phyloP scores from a whole-genome alignment of 495 filamentous ascomycete species.

The Penicillium goetzii region DNA sequence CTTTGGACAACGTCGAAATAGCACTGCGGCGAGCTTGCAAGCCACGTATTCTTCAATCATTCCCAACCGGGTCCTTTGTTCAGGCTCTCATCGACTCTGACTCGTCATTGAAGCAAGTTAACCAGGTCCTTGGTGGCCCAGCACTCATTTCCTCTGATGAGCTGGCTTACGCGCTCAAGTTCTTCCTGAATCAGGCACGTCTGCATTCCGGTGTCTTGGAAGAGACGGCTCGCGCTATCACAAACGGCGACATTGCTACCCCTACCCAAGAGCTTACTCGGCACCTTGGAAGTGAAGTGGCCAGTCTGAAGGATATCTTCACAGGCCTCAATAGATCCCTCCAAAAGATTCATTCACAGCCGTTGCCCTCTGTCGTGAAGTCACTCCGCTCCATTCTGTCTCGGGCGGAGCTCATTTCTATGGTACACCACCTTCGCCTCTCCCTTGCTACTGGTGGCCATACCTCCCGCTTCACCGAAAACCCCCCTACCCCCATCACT shows the following conservation, averaged over 20 bases:
- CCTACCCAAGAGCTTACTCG: conserved; percentile 31
- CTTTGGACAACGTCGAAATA: conserved; percentile 61
- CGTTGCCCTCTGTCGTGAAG: conserved; percentile 56
- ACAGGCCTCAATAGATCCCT: conserved; percentile 52
- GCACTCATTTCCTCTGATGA: conserved; percentile 50
- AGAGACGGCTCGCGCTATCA: conserved; percentile 36
- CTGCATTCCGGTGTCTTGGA: conserved; percentile 39
- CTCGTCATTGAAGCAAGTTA: conserved; percentile 60
- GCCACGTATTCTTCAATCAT: conserved; percentile 43
- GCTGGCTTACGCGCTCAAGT: conserved; percentile 44
- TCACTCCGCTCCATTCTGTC: conserved; percentile 68
- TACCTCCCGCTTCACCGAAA: conserved; percentile 49
- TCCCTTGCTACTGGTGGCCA: conserved; percentile 58
- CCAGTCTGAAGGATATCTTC: conserved; percentile 42
- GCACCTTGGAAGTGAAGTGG: conserved; percentile 30
- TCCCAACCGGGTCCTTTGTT: conserved; percentile 62
- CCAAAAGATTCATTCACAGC: conserved; percentile 66
- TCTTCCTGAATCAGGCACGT: conserved; percentile 44
- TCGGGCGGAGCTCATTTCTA: conserved; percentile 67
- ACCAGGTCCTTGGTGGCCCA: conserved; percentile 53
- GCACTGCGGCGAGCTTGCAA: conserved; percentile 57
- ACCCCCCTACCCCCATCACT: conserved; percentile 50
- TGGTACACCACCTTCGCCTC: conserved; percentile 74
- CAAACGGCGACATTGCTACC: conserved; percentile 34
- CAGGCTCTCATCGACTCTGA: conserved; percentile 63